phyloP scores from a whole-genome alignment of 805 yeast genomes.

The Metschnikowia kofuensis region DNA sequence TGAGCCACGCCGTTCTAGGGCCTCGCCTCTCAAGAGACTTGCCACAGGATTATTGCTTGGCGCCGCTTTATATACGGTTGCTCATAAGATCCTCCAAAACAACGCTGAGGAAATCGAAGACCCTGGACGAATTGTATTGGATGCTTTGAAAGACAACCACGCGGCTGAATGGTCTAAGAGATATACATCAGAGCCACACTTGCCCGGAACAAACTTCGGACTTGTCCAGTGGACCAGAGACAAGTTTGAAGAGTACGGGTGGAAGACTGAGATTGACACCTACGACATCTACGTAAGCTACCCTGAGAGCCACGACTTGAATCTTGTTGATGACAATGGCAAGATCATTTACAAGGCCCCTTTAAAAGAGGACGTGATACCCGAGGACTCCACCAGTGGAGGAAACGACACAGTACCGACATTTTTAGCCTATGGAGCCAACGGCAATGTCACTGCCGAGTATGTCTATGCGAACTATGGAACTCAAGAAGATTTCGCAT shows the following conservation, averaged over 20 bases:
- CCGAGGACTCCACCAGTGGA: conserved; percentile 37
- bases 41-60: conserved; percentile 4
- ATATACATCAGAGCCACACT: conserved; percentile 53
- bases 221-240: conserved; percentile 56
- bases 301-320: conserved; percentile 49
- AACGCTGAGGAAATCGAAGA: not conserved
- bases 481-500: conserved; percentile 48
- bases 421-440: conserved; percentile 63
- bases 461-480: conserved; percentile 66
- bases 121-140: conserved; percentile 21
- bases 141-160: conserved; percentile 30
- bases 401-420: conserved; percentile 52
- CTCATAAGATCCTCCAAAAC: not conserved
- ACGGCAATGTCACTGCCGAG: conserved; percentile 54
- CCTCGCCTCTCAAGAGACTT: not conserved
- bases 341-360: conserved; percentile 46
- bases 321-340: conserved; percentile 28
- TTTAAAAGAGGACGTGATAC: conserved; percentile 47
- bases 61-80: conserved; percentile 4
- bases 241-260: conserved; percentile 57
- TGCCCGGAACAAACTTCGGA: conserved; percentile 44
- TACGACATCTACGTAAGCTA: conserved; percentile 56
- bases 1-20: not conserved
- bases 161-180: conserved; percentile 54
- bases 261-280: conserved; percentile 45